Evolutionary conservation across 2,329 filamentous ascomycete genomes (phyloP).

Genomic region (Trichoderma sp.): DNA sequence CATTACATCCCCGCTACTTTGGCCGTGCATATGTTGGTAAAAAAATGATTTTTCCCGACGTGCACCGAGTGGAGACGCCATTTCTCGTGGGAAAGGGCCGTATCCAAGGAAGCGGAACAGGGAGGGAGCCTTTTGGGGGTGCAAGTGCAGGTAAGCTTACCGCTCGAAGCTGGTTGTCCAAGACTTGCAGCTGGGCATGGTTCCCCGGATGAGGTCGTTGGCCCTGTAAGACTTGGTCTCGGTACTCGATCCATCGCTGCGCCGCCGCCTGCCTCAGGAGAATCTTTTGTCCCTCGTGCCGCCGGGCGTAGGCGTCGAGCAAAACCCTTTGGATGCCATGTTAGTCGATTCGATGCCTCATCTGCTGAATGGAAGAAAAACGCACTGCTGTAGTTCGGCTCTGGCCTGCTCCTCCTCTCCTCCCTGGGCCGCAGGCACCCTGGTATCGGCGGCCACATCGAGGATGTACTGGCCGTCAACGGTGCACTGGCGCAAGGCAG

Average conservation of each 20-base stretch:
- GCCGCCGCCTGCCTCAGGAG: constrained; percentile 59
- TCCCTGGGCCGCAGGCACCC: constrained; percentile 51
- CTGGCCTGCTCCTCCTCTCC: constrained; percentile 58
- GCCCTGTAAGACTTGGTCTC: constrained; percentile 52
- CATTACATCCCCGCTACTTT: not conserved
- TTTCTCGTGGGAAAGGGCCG: not conserved
- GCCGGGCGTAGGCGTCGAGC: constrained; percentile 58
- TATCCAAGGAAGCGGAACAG: not conserved
- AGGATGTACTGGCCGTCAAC: constrained; percentile 63
- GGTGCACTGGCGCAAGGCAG: constrained; percentile 58
- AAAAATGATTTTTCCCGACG: not conserved
- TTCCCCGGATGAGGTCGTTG: constrained; percentile 46
- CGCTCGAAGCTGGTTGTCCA: constrained; percentile 54
- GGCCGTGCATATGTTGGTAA: constrained; percentile 2
- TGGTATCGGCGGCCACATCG: constrained; percentile 60
- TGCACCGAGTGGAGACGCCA: not conserved
- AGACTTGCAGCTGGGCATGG: constrained; percentile 48
- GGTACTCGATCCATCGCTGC: constrained; percentile 56
- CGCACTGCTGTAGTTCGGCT: constrained; percentile 61
- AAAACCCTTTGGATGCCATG: constrained; percentile 43
- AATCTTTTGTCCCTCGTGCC: constrained; percentile 64
- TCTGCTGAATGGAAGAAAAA: not conserved
- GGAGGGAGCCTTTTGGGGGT: not conserved
- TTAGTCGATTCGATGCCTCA: not conserved
- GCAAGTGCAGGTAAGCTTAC: constrained; percentile 39